Percentiles rank a stretch among this genome's conserved stretches.
Evolutionary conservation across 106 monocot genomes (phyloP).

Genomic region (Iris macrosiphon): DNA sequence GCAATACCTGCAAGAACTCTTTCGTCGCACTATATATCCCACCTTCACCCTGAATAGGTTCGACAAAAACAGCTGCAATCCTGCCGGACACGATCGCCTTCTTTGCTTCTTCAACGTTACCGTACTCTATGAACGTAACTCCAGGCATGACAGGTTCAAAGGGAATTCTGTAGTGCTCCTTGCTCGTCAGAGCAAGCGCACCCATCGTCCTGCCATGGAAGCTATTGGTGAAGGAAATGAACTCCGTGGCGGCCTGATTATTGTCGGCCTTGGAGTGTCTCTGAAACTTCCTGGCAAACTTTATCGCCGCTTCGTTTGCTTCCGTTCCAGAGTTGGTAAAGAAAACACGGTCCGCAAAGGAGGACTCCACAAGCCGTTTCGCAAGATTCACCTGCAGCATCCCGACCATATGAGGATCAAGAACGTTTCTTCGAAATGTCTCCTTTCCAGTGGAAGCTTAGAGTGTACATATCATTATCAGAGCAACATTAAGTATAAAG

Average conservation of each 20-base stretch:
- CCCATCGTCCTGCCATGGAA: constrained; percentile 98
- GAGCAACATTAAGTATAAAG: too few species aligned
- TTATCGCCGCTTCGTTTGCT: constrained; percentile 98
- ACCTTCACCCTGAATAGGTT: constrained; percentile 97
- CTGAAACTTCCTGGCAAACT: constrained; percentile 88
- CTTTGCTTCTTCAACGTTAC: constrained; percentile 51
- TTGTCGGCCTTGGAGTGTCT: constrained; percentile 20
- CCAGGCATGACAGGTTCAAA: constrained; percentile 98
- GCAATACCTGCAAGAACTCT: constrained; percentile 58
- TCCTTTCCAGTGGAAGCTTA: too few species aligned
- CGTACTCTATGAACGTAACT: constrained; percentile 76
- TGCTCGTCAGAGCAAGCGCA: constrained; percentile 84
- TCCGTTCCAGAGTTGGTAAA: constrained; percentile 95
- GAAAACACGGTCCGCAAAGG: constrained; percentile 93
- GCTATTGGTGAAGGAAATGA: constrained; percentile 72
- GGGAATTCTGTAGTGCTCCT: constrained; percentile 70
- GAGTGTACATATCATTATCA: too few species aligned
- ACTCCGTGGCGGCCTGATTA: constrained; percentile 49
- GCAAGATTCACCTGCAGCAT: constrained; percentile 72
- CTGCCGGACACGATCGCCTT: constrained; percentile 45
- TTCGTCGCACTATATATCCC: constrained; percentile 81
- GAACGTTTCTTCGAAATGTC: background rate
- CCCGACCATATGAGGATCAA: too few species aligned
- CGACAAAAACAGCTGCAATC: constrained; percentile 94
- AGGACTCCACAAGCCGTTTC: constrained; percentile 62